Percentiles rank a stretch among this genome's conserved stretches.
Evolutionary conservation across 805 yeast genomes (phyloP).

Genomic region (Jamesozyma piceae): DNA sequence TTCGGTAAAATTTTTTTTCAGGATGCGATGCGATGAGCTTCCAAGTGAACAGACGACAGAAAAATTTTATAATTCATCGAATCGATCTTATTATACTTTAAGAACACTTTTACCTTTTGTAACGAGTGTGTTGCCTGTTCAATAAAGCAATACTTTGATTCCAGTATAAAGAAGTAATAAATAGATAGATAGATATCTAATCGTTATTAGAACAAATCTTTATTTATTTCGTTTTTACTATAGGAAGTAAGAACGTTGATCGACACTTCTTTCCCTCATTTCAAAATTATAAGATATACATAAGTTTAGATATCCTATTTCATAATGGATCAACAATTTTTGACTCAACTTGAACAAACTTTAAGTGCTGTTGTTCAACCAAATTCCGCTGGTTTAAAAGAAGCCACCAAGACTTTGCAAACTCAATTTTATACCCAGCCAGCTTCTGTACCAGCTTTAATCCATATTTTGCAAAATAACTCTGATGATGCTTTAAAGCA

Average conservation of each 20-base stretch:
- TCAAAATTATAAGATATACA: neutral
- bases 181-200: neutral
- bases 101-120: no score
- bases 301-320: neutral
- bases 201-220: neutral
- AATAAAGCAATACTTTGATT: no score
- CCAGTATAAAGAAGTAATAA: neutral
- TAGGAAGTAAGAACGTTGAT: neutral
- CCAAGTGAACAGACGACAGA: neutral
- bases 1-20: slow-evolving; percentile 4
- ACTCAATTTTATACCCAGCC: slow-evolving; percentile 65
- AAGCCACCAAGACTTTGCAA: slow-evolving; percentile 67
- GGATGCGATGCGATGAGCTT: slow-evolving; percentile 25
- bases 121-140: no score
- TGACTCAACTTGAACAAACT: slow-evolving; percentile 66
- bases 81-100: neutral
- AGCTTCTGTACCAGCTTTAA: slow-evolving; percentile 66
- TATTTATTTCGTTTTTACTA: neutral
- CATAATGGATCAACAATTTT: slow-evolving; percentile 60
- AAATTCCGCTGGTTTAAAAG: slow-evolving; percentile 70
- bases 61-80: slow-evolving; percentile 1
- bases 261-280: neutral
- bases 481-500: slow-evolving; percentile 68
- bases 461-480: slow-evolving; percentile 69
- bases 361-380: slow-evolving; percentile 72